phyloP scores from a whole-genome alignment of 129 eudicot genomes.

The Centrapalus pauciflorus region DNA sequence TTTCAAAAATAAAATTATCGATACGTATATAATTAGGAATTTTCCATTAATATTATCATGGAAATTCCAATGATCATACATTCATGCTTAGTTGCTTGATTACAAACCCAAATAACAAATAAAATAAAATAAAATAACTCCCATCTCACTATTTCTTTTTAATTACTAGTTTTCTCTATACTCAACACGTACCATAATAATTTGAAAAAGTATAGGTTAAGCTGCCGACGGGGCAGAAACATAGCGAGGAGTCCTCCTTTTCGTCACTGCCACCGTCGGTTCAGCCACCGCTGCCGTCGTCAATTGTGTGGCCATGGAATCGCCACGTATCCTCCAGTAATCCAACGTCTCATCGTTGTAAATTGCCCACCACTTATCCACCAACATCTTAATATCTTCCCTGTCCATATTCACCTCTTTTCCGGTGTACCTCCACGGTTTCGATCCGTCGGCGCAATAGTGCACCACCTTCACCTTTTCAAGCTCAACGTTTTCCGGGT shows the following conservation, averaged over 20 bases:
- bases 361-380: conserved; percentile 58
- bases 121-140: background rate
- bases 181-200: background rate
- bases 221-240: conserved; percentile 46
- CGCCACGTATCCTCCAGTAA: conserved; percentile 17
- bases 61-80: conserved; percentile 13
- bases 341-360: conserved; percentile 50
- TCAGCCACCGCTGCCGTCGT: conserved; percentile 1
- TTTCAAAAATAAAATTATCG: no score
- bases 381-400: conserved; percentile 52
- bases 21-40: background rate
- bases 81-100: no score
- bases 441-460: conserved; percentile 63
- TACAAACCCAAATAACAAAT: background rate
- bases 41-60: background rate
- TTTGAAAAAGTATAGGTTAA: conserved; percentile 8
- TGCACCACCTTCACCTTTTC: conserved; percentile 55
- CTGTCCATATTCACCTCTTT: conserved; percentile 55
- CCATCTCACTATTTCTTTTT: background rate
- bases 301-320: background rate
- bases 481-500: conserved; percentile 55
- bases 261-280: background rate
- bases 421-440: conserved; percentile 75
- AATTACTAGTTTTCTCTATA: background rate
- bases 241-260: conserved; percentile 15